Base-by-base conservation (phyloP, 805 yeast genomes). In the Spathaspora passalidarum region DNA sequence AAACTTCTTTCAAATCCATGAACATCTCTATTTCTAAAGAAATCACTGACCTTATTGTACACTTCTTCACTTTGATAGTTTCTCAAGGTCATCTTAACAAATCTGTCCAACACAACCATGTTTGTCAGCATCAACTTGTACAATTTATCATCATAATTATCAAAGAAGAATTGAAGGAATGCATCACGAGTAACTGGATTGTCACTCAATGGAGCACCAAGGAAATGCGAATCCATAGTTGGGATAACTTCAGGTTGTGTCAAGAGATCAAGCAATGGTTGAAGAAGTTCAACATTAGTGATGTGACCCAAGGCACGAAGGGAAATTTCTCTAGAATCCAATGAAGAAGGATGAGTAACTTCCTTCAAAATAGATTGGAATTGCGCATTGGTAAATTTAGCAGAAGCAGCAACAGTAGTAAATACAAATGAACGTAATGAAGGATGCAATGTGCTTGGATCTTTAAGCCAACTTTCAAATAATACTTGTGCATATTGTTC, bases 311-410 rank as follows among this genome's bases (percentile, higher is more conserved):
- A 61, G 0, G 87, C 76, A n/a, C 59, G 57, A 20, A 82, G 63
- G 0, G 85, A 81, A 42, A 76, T 66, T 60, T 83, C 88, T 43
- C 82, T 60, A 2, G 79, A 75, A 59, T 82, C 87, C 43, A 81
- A 71, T 5, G 85, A 63, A 2, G 75, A 56, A 8, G 88, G 86
- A 10, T 61, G 50, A 8, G 63, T 58, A 22, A 75, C 76, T 56
- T 82, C 83, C n/a, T 66, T 51, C 45, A 75, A 50, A 5, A 82
- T 69, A 2, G 51, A 56, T 16, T 44, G 74, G 59, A 61, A 76
- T 62, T 49, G 75, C 49, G 20, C 65, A 54, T 50, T 60, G 51
- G 45, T 59, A 5, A 58, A 61, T 10, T 57, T 53, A 4, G 64
- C 52, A n/a, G 73, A 67, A 1, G 75, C 53, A 4, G 76, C 60